Base-by-base conservation (phyloP, 495 filamentous ascomycete genomes). In the Penicillium lividum region DNA sequence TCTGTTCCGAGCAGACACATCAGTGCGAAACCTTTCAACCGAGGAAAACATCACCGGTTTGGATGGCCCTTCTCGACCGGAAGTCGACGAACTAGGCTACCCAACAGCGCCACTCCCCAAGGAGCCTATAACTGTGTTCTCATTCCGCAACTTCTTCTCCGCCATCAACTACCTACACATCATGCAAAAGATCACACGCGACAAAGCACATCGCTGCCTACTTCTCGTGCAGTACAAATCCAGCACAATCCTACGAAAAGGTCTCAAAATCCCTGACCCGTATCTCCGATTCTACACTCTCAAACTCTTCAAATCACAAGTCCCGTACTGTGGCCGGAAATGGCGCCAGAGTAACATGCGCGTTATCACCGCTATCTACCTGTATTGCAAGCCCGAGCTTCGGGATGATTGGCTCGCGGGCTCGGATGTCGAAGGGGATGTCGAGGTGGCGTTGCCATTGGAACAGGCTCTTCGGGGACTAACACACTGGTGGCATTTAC, bases 271-370 rank as follows among this genome's bases (percentile, higher is more conserved):
- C 36, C 92, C 92, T 2, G 91, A 98, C 66, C 88, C 85, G 0
- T 80, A 91, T 59, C 82, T 98, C 18, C 88, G 95, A 7, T 86
- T 93, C 29, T 97, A 97, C 76, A 96, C 93, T 7, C 86, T 98
- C 66, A 98, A 98, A 68, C 83, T 98, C 0, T 97, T 97, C 85
- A 98, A 98, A 72, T 91, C 89, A 56, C 95, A 98, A 68, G 94
- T 98, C 1, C 94, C 94, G 13, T 98, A 95, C 76, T 98, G 94
- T 71, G 93, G 94, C 18, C 86, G 94, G 13, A 98, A 98, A 75
- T 98, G 94, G 94, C 86, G 94, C 16, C 94, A 98, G 77, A 85
- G 86, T 54, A 97, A 98, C 70, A 98, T 98, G 94, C 88, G 93
- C 51, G 93, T 98, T 62, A 98, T 98, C 69, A 98, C 94, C 0